Evolutionary conservation across 495 filamentous ascomycete species (phyloP), one percentile per base, ranked within the genome.

Genomic region (Aspergillus sclerotiicarbonarius): DNA sequence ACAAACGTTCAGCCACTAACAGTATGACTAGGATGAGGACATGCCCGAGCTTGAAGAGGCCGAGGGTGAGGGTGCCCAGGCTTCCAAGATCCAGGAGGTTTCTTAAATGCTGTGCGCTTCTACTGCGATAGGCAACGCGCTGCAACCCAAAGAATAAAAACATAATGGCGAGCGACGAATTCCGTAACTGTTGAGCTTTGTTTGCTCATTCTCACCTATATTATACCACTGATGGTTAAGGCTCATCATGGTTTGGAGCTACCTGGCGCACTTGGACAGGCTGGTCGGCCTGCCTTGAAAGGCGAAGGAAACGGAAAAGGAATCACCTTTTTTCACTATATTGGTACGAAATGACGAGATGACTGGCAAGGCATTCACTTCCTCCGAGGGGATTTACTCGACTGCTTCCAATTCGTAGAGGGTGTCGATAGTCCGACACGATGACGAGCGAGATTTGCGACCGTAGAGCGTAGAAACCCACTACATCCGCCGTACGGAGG

Each of bases 31-130:
- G 51, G 82, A 87, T 47, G 84, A 87, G 12, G 85, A 85, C 3
- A 82, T 86, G 74, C 83, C 86, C 41, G 84, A 80, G 59, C 80
- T 87, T 33, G 81, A 84, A 54, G 80, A 79, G 32, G 67, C 65
- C 37, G 75, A 75, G 19, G 78, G 72, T 58, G 71, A 63, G 57
- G n/a, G n/a, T n/a, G n/a, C n/a, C n/a, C 66, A 75, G 67, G 65
- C 76, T 10, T 41, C 69, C 57, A 84, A 84, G 76, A 83, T 84
- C 62, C 73, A 85, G 74, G 83, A 85, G 70, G 73, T 84, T 33
- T 74, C 79, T 62, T 83, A 80, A 70, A 67, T 52, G 41, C 37
- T 31, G 39, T n/a, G 37, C 37, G 7, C 8, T n/a, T 41, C 37
- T 41, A 41, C 3, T n/a, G 37, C 13, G 43, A 48, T n/a, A 53